Evolutionary conservation across 129 eudicot species (phyloP).

Genomic region (Escallonia rubra): DNA sequence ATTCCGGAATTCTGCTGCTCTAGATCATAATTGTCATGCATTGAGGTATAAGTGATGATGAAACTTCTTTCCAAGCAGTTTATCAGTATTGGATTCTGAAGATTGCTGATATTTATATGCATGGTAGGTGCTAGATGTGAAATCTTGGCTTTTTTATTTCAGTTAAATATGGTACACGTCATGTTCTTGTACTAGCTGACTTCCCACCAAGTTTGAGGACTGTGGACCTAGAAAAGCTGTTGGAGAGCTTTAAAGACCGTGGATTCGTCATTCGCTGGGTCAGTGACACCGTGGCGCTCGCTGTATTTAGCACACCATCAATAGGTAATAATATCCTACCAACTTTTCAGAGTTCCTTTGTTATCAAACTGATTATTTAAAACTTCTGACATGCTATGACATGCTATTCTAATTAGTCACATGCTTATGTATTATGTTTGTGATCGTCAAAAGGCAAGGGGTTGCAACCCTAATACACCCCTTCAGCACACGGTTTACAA

Average conservation of each 20-base stretch:
- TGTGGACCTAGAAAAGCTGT: conserved; percentile 67
- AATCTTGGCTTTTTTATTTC: conserved; percentile 16
- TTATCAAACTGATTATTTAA: too few species aligned
- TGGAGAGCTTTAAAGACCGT: conserved; percentile 59
- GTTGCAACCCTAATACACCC: too few species aligned
- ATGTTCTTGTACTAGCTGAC: conserved; percentile 78
- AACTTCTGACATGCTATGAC: too few species aligned
- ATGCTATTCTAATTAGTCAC: too few species aligned
- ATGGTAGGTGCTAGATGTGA: background rate
- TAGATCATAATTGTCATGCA: background rate
- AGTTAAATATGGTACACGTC: conserved; percentile 82
- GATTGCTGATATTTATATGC: conserved; percentile 2
- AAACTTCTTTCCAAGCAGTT: background rate
- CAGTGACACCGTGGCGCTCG: conserved; percentile 86
- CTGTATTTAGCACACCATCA: conserved; percentile 83
- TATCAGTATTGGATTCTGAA: background rate
- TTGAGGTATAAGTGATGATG: background rate
- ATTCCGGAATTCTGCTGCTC: background rate
- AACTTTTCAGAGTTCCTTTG: background rate
- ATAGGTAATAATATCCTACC: conserved; percentile 45
- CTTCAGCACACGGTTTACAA: too few species aligned
- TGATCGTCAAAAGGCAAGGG: too few species aligned
- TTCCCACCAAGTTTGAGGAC: conserved; percentile 77
- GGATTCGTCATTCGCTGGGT: conserved; percentile 83
- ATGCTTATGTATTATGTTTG: too few species aligned